Base-by-base conservation (phyloP, 371 early-diverging fungal genomes). In the Mucor piriformis region DNA sequence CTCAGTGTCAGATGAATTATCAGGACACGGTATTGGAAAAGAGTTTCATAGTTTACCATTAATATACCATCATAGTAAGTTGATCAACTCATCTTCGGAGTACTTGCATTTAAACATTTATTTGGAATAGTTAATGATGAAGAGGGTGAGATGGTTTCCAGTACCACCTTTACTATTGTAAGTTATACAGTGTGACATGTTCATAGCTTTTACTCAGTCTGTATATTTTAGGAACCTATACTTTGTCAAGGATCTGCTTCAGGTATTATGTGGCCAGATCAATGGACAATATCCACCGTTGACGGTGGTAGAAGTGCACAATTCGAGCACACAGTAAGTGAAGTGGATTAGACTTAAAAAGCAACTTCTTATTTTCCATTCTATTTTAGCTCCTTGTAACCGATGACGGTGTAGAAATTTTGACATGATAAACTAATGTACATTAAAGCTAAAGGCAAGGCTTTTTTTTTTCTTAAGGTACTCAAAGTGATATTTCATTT, bases 271-370 rank as follows among this genome's bases (percentile, higher is more conserved):
- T 94, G 93, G 93, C 93, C 93, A 4, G 95, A 95, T 64, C 79
- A 84, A 55, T 95, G 96, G 96, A 95, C 96, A 0, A 87, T 88
- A 13, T 74, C 83, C 1, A 92, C 95, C 0, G 64, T 69, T 2
- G 94, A 94, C 65, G 94, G 94, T 16, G 91, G 91, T 12, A 78
- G 93, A 56, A 90, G 93, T 56, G 93, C 95, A 1, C 96, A 97
- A 75, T 96, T 91, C 65, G 63, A 72, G 43, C 61, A 73, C 68
- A 47, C 74, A 48, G 72, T 79, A 68, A 64, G 64, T 63, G 33
- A 20, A 44, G 8, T 10, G 18, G 11, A 6, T 15, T 33, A 20
- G 29, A 2, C 3, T 11, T 10, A 7, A n/a, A n/a, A n/a, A n/a
- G n/a, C n/a, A n/a, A n/a, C n/a, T 43, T 2, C 37, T 8, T 43